Percentiles rank a stretch among this genome's conserved stretches.
Conservation (phyloP, 257 asterid species). For the Nicotiana otophora region DNA sequence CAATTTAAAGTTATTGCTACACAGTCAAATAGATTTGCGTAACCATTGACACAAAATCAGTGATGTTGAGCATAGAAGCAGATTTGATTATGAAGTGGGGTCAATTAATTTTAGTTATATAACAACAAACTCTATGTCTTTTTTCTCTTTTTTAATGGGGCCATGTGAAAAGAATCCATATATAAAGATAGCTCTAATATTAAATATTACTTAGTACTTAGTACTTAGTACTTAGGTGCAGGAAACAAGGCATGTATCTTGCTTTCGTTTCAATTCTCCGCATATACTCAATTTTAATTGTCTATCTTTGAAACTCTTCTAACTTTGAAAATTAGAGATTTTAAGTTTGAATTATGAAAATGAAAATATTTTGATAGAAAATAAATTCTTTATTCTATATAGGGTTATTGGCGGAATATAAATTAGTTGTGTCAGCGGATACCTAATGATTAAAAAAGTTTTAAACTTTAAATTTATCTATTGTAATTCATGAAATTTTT, state of each 20-base stretch:
- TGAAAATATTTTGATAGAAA: not conserved
- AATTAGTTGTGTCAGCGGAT: not conserved
- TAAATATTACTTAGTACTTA: not conserved
- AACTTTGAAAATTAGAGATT: not conserved
- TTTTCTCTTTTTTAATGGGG: not conserved
- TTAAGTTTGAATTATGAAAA: rapidly evolving
- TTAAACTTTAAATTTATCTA: too few relatives aligned
- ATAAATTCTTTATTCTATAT: too few relatives aligned
- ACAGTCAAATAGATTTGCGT: too few relatives aligned
- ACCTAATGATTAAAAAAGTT: not conserved
- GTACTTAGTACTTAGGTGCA: not conserved
- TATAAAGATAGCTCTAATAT: not conserved
- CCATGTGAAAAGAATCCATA: not conserved
- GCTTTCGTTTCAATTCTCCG: constrained; percentile 19
- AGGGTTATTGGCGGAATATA: too few relatives aligned
- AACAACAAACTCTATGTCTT: too few relatives aligned
- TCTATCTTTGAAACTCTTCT: too few relatives aligned
- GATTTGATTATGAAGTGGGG: too few relatives aligned
- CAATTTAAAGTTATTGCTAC: too few relatives aligned
- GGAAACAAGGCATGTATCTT: constrained; percentile 26
- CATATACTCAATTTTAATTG: constrained; percentile 14
- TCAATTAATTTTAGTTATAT: too few relatives aligned
- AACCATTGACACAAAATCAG: too few relatives aligned
- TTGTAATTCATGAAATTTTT: too few relatives aligned
- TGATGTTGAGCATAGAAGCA: too few relatives aligned